A percentile compares a stretch with the other conserved stretches of the same genome.
phyloP scores from a whole-genome alignment of 257 asterid genomes.

The Catharanthus roseus region DNA sequence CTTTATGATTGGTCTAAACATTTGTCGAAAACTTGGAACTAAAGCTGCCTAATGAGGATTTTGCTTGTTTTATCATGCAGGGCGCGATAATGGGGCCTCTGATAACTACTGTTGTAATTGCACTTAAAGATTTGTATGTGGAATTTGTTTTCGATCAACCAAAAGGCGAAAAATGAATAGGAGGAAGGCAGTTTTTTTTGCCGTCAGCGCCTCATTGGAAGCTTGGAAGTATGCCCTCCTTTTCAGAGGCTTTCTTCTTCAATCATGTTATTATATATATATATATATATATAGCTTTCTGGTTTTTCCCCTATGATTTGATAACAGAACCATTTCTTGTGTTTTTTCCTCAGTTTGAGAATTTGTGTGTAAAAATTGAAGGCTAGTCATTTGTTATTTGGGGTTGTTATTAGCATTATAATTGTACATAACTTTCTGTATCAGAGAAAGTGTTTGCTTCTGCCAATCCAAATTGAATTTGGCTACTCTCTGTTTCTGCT shows the following conservation, averaged over 20 bases:
- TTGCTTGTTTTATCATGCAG: conserved; percentile 35
- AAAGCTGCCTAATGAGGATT: not conserved
- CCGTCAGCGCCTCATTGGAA: not conserved
- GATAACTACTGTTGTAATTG: conserved; percentile 85
- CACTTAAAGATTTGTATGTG: conserved; percentile 70
- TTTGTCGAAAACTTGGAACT: not conserved
- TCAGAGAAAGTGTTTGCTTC: not conserved
- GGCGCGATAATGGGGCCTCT: conserved; percentile 96
- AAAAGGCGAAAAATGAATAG: conserved; percentile 30
- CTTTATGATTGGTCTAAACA: not conserved
- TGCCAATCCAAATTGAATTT: not conserved
- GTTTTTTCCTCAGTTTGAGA: not conserved
- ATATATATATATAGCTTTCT: not conserved
- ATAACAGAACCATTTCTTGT: not conserved
- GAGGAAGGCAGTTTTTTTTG: not conserved
- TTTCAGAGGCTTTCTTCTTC: not conserved
- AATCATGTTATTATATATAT: not conserved
- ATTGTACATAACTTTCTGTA: not conserved
- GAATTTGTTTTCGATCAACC: conserved; percentile 63
- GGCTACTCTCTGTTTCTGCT: not conserved
- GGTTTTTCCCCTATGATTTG: not conserved
- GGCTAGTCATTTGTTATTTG: not conserved
- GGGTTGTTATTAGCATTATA: not conserved
- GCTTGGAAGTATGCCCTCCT: too few relatives aligned
- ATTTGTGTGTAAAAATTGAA: conserved; percentile 12